These are phyloP conservation scores for Neurospora crassa DNA, from an alignment of 2,329 filamentous ascomycete genomes.

Conservation along the genomic window DNA sequence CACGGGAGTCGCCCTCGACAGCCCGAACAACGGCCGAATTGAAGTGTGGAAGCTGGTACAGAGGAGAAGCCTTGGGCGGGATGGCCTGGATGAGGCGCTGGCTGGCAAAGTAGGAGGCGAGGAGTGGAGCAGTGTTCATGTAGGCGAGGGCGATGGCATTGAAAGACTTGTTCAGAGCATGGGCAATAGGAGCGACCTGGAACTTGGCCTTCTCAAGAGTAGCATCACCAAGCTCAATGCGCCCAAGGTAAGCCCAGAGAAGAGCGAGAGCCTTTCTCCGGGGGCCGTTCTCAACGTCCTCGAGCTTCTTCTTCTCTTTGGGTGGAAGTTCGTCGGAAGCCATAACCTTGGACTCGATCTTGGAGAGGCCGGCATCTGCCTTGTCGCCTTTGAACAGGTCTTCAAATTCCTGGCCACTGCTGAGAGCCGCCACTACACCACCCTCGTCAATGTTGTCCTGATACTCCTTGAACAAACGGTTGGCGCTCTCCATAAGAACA, in stretches of 20 bases:
- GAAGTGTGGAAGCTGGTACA: slow-evolving; percentile 86
- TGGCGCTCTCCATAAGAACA: slow-evolving; percentile 85
- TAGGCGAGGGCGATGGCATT: slow-evolving; percentile 81
- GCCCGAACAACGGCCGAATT: slow-evolving; percentile 55
- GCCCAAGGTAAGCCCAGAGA: slow-evolving; percentile 90
- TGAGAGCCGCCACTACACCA: slow-evolving; percentile 71
- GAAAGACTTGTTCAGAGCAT: slow-evolving; percentile 78
- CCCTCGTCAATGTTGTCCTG: slow-evolving; percentile 73
- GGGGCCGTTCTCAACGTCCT: slow-evolving; percentile 68
- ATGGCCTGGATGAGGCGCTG: slow-evolving; percentile 88
- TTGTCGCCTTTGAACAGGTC: slow-evolving; percentile 66
- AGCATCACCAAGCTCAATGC: slow-evolving; percentile 72
- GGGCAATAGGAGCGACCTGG: slow-evolving; percentile 78
- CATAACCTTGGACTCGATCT: slow-evolving; percentile 74
- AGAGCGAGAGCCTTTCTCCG: slow-evolving; percentile 81
- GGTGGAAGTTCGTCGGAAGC: slow-evolving; percentile 43
- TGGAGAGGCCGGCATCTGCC: slow-evolving; percentile 70
- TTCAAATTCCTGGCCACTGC: slow-evolving; percentile 77
- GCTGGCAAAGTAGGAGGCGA: slow-evolving; percentile 70
- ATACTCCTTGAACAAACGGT: slow-evolving; percentile 90
- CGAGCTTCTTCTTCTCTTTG: slow-evolving; percentile 68
- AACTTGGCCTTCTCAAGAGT: slow-evolving; percentile 78
- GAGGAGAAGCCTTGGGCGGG: slow-evolving; percentile 70
- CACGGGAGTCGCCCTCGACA: slow-evolving; percentile 66
- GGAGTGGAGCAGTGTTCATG: slow-evolving; percentile 70